These are phyloP conservation scores for Fusarium lateritium DNA, from an alignment of 2,329 filamentous ascomycete genomes.

Conservation along the genomic window DNA sequence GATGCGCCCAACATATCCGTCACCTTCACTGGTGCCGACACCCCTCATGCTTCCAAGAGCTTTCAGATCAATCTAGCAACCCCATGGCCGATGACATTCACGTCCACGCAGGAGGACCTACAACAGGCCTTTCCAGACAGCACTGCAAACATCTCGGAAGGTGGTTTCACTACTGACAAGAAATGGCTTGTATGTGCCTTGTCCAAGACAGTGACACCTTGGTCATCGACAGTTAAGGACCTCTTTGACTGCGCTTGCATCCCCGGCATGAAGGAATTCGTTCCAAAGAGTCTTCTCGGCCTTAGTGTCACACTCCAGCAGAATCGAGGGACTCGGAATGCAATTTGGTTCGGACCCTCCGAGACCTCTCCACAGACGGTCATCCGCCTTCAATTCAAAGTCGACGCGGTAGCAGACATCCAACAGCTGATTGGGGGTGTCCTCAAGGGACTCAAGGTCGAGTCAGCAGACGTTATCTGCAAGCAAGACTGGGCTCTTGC, in stretches of 20 bases:
- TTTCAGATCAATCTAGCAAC: neutral
- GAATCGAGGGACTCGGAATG: too few species aligned
- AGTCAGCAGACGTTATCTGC: neutral
- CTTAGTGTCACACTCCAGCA: too few species aligned
- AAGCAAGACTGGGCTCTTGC: neutral
- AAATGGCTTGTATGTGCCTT: neutral
- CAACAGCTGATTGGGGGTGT: neutral
- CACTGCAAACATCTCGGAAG: too few species aligned
- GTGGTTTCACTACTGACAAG: neutral
- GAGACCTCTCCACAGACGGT: neutral
- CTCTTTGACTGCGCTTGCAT: too few species aligned
- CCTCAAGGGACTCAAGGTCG: neutral
- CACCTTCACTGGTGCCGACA: neutral
- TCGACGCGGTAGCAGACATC: neutral
- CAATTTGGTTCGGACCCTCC: neutral
- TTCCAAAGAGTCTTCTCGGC: too few species aligned
- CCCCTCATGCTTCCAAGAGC: neutral
- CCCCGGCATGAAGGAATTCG: too few species aligned
- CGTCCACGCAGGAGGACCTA: neutral
- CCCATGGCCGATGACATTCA: conserved; percentile 1
- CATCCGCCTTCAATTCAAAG: neutral
- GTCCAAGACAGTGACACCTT: neutral
- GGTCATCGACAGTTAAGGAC: neutral
- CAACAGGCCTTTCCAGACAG: neutral
- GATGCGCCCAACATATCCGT: neutral